Evolutionary conservation across 1,284 basidiomycete species (phyloP).

Genomic region (Fomitopsis pinicola): DNA sequence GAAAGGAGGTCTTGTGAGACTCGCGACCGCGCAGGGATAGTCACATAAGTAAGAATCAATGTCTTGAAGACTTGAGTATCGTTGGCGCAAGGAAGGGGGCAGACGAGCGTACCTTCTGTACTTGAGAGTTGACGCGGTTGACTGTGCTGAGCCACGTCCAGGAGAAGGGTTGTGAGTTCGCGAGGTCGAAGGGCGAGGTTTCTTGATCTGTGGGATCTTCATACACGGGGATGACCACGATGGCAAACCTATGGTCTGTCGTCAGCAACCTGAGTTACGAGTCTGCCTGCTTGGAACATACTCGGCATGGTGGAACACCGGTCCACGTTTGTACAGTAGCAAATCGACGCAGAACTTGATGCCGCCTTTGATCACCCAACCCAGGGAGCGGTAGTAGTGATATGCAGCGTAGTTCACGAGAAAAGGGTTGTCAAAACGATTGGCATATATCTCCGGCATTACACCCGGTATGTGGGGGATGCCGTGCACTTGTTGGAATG

Average conservation of each 20-base stretch:
- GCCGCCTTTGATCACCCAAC: slow-evolving; percentile 97
- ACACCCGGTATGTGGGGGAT: slow-evolving; percentile 26
- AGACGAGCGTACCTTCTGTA: slow-evolving; percentile 74
- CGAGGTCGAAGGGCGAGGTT: slow-evolving; percentile 55
- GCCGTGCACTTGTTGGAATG: slow-evolving; percentile 46
- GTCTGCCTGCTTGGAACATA: slow-evolving; percentile 32
- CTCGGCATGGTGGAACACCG: slow-evolving; percentile 96
- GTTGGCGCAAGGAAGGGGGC: not conserved
- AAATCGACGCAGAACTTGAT: slow-evolving; percentile 98
- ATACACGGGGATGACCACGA: slow-evolving; percentile 88
- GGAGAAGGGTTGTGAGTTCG: slow-evolving; percentile 66
- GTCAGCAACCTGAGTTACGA: slow-evolving; percentile 2
- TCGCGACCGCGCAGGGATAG: slow-evolving; percentile 71
- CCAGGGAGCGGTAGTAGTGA: slow-evolving; percentile 94
- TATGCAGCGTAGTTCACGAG: slow-evolving; percentile 88
- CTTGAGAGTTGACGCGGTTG: slow-evolving; percentile 95
- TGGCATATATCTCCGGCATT: slow-evolving; percentile 22
- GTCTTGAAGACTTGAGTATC: slow-evolving; percentile 48
- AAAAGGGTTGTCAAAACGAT: slow-evolving; percentile 86
- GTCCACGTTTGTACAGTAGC: slow-evolving; percentile 91
- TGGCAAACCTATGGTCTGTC: slow-evolving; percentile 64
- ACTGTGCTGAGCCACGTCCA: slow-evolving; percentile 98
- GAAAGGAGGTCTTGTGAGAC: slow-evolving; percentile 49
- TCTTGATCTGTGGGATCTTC: slow-evolving; percentile 73
- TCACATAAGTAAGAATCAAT: slow-evolving; percentile 85